Evolutionary conservation across 2,329 filamentous ascomycete genomes (phyloP).

Genomic region (Corniculantispora saksenae): DNA sequence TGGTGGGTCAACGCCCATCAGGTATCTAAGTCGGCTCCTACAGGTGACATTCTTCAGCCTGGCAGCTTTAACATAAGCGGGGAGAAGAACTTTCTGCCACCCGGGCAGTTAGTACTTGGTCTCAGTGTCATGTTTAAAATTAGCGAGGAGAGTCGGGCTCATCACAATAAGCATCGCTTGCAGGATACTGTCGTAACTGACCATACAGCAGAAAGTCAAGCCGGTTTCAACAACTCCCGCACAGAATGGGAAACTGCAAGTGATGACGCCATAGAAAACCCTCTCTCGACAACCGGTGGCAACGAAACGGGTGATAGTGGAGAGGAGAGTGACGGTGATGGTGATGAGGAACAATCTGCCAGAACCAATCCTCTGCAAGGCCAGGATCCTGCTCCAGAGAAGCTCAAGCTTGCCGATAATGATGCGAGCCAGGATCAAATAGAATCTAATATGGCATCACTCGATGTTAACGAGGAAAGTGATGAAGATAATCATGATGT

Average conservation of each 20-base stretch:
- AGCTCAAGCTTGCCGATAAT: neutral
- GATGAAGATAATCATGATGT: neutral
- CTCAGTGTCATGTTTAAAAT: conserved; percentile 87
- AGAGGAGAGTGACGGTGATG: conserved; percentile 22
- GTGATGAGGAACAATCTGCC: conserved; percentile 23
- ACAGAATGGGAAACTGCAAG: neutral
- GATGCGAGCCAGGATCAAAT: neutral
- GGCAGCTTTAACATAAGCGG: conserved; percentile 82
- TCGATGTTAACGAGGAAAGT: neutral
- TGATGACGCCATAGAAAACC: neutral
- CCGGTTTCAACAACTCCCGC: neutral
- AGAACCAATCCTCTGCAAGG: conserved; percentile 19
- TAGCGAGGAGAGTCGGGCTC: conserved; percentile 81
- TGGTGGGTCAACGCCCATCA: conserved; percentile 95
- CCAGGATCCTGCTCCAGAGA: neutral
- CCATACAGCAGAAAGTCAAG: conserved; percentile 21
- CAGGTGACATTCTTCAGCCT: conserved; percentile 75
- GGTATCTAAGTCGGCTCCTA: conserved; percentile 80
- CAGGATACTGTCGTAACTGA: conserved; percentile 29
- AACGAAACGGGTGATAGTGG: neutral
- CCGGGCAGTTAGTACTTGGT: conserved; percentile 82
- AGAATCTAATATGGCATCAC: neutral
- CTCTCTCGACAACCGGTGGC: neutral
- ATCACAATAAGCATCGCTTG: conserved; percentile 70
- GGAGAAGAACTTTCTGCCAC: conserved; percentile 88